phyloP scores from a whole-genome alignment of 192 early-diverging fungal genomes.

The Dissophora ornata region DNA sequence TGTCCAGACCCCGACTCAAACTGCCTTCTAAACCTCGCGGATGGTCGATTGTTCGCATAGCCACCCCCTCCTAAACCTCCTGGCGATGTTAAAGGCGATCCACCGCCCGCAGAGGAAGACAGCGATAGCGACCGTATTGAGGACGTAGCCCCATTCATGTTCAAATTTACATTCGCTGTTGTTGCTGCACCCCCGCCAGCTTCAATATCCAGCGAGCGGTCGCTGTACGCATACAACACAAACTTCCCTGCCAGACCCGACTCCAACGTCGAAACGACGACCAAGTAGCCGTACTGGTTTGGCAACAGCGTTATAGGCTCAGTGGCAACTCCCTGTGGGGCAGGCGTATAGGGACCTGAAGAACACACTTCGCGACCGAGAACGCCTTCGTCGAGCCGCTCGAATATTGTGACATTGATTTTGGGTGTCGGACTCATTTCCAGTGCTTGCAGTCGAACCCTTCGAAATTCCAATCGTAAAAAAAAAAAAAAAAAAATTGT shows the following conservation, averaged over 20 bases:
- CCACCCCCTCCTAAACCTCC: neutral
- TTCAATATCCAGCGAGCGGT: constrained; percentile 57
- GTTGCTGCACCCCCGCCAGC: constrained; percentile 35
- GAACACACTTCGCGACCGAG: constrained; percentile 66
- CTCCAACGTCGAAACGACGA: constrained; percentile 63
- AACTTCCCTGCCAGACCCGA: constrained; percentile 59
- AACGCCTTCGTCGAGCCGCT: constrained; percentile 56
- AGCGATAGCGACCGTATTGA: constrained; percentile 21
- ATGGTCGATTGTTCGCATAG: constrained; percentile 23
- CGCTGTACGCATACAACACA: constrained; percentile 61
- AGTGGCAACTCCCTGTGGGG: constrained; percentile 62
- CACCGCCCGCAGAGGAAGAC: constrained; percentile 8
- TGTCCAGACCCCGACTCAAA: constrained; percentile 26
- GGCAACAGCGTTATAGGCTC: constrained; percentile 58
- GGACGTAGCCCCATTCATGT: neutral
- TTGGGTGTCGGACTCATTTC: constrained; percentile 72
- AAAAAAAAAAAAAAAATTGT: neutral
- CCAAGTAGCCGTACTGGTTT: constrained; percentile 62
- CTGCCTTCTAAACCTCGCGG: constrained; percentile 27
- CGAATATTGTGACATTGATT: constrained; percentile 77
- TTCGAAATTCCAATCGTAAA: constrained; percentile 13
- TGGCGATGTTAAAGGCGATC: constrained; percentile 2
- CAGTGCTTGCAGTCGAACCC: constrained; percentile 76
- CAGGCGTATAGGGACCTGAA: constrained; percentile 65
- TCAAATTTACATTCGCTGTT: constrained; percentile 9